These are phyloP conservation scores for Trichophaea hybrida DNA, from an alignment of 2,329 filamentous ascomycete genomes.

Conservation along the genomic window DNA sequence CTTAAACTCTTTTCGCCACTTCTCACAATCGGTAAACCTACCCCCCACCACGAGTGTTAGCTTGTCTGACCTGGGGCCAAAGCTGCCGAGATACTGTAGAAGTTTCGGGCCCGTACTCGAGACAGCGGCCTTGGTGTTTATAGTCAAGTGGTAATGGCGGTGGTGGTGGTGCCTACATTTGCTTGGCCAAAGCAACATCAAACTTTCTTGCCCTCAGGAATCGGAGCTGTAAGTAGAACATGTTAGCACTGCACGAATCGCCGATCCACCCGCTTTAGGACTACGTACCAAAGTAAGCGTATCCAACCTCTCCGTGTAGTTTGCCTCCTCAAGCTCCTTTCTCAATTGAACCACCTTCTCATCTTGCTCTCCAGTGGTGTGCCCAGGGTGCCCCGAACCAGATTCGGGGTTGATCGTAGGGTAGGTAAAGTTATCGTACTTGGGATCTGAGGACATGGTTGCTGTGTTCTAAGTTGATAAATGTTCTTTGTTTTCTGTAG, in stretches of 20 bases:
- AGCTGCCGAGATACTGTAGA: neutral
- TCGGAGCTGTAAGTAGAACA: slow-evolving; percentile 42
- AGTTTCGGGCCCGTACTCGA: neutral
- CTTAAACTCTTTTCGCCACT: slow-evolving; percentile 76
- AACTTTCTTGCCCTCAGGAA: slow-evolving; percentile 94
- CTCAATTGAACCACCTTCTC: slow-evolving; percentile 78
- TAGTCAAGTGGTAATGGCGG: neutral
- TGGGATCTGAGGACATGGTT: slow-evolving; percentile 44
- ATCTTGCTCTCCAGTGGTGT: slow-evolving; percentile 75
- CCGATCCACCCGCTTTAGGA: neutral
- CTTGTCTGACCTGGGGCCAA: neutral
- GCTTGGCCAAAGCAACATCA: slow-evolving; percentile 65
- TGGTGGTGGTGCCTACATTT: slow-evolving; percentile 43
- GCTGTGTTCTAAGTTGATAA: neutral
- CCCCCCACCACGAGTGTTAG: neutral
- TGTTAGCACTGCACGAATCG: neutral
- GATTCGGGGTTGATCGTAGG: slow-evolving; percentile 59
- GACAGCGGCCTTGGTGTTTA: neutral
- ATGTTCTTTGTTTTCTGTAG: neutral
- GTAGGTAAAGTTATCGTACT: slow-evolving; percentile 94
- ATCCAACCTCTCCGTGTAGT: slow-evolving; percentile 72
- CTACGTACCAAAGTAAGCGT: slow-evolving; percentile 69
- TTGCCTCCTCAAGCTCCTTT: slow-evolving; percentile 66
- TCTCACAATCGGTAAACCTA: slow-evolving; percentile 65
- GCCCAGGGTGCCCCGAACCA: slow-evolving; percentile 68